Conservation (phyloP, 1,139 yeast species). For the Sugiyamaella pinicola region DNA sequence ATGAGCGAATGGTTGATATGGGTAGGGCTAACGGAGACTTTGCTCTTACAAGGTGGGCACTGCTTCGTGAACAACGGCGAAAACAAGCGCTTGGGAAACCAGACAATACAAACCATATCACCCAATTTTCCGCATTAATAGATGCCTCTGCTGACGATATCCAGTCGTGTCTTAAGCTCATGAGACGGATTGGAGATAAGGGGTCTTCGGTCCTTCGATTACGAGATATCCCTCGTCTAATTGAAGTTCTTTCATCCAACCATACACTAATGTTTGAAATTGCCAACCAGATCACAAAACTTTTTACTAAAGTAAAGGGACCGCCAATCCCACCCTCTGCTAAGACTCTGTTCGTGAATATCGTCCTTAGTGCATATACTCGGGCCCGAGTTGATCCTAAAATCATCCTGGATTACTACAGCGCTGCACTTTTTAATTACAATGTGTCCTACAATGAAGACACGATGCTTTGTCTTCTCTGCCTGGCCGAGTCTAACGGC, state of each 20-base stretch:
- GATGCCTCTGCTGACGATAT: constrained; percentile 36
- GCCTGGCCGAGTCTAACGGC: constrained; percentile 20
- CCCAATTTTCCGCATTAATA: constrained; percentile 32
- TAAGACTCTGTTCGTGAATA: constrained; percentile 35
- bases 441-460: constrained; percentile 34
- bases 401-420: constrained; percentile 27
- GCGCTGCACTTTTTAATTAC: constrained; percentile 25
- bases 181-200: constrained; percentile 32
- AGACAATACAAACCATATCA: constrained; percentile 18
- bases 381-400: constrained; percentile 10
- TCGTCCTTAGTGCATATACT: constrained; percentile 29
- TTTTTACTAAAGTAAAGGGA: constrained; percentile 15
- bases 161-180: constrained; percentile 24
- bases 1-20: constrained; percentile 34
- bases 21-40: constrained; percentile 36
- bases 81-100: constrained; percentile 21
- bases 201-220: constrained; percentile 27
- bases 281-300: background rate
- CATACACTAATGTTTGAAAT: background rate
- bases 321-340: constrained; percentile 28
- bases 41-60: constrained; percentile 38
- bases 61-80: constrained; percentile 31
- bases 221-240: constrained; percentile 10
- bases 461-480: constrained; percentile 30
- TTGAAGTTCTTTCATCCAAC: background rate